Base-by-base conservation (phyloP, 2,329 filamentous ascomycete species). In the Dactylellina cionopaga region DNA sequence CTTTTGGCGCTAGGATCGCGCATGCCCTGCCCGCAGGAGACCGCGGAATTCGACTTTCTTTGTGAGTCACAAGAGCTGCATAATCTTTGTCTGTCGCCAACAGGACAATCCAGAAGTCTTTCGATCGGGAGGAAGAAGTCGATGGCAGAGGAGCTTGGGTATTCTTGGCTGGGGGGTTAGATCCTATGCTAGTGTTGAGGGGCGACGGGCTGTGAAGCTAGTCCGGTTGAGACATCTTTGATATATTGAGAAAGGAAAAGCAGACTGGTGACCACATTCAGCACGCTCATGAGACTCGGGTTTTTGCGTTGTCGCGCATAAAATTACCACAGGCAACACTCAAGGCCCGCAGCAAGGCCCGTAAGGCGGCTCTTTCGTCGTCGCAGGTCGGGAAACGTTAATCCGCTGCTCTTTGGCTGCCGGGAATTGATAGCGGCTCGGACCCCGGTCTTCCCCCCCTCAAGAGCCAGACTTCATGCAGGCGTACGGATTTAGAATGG, bases 401-500 rank as follows among this genome's bases (percentile, higher is more conserved):
- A 66, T 58, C 62, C 62, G 51, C 39, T 25, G 35, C 29, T 24
- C 10, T 15, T 29, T 27, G 17, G 43, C 27, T 66, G n/a, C n/a
- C n/a, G n/a, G n/a, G n/a, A n/a, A n/a, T 31, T 46, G 56, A 70
- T 63, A 62, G 65, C 65, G 33, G 65, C 63, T 70, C 65, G 65
- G 65, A 70, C 62, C 39, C 24, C 27, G 25, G 22, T 70, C 31
- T 47, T 49, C n/a, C n/a, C n/a, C n/a, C n/a, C n/a, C 17, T 11
- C 41, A 7, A 19, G 25, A 10, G 17, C 10, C 10, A 3, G 15
- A 5, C 41, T 44, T 9, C 41, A 5, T 44, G 41, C 41, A 3
- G 41, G n/a, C n/a, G n/a, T n/a, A n/a, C n/a, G n/a, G n/a, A n/a
- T n/a, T n/a, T n/a, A n/a, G n/a, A n/a, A n/a, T n/a, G n/a, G n/a